Evolutionary conservation across 805 yeast genomes (phyloP).

Genomic region (Sugiyamaella marilandica): DNA sequence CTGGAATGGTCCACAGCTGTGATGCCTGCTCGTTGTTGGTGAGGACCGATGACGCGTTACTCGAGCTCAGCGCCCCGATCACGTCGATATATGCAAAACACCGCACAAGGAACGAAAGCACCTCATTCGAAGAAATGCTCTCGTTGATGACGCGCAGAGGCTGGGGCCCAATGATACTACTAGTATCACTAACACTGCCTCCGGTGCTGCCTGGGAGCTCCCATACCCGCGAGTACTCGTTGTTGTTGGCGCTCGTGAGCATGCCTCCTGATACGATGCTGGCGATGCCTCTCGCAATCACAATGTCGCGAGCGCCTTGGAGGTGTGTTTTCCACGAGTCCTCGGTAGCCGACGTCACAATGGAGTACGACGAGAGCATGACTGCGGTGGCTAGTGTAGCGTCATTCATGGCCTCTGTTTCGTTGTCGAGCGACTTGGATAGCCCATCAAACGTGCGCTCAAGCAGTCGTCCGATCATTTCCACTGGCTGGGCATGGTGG

Average conservation of each 20-base stretch:
- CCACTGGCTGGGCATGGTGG: constrained; percentile 24
- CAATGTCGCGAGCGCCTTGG: constrained; percentile 62
- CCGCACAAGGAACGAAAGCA: constrained; percentile 52
- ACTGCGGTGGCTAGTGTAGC: constrained; percentile 59
- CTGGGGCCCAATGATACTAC: constrained; percentile 14
- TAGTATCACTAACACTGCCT: not conserved
- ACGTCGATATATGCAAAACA: constrained; percentile 70
- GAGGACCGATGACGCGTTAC: constrained; percentile 23
- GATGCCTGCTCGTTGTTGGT: constrained; percentile 30
- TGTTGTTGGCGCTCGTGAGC: constrained; percentile 1
- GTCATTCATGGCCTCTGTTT: constrained; percentile 55
- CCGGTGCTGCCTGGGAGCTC: not conserved
- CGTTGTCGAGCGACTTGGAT: constrained; percentile 45
- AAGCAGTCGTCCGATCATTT: constrained; percentile 48
- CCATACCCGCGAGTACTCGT: not conserved
- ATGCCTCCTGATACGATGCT: constrained; percentile 25
- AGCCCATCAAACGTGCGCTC: constrained; percentile 56
- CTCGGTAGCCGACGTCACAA: constrained; percentile 35
- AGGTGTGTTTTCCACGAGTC: constrained; percentile 57
- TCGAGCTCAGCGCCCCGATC: constrained; percentile 56
- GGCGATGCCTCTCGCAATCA: constrained; percentile 46
- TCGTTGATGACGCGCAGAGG: constrained; percentile 17
- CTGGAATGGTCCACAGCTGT: constrained; percentile 30
- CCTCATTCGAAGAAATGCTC: constrained; percentile 25
- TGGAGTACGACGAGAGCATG: constrained; percentile 54